Evolutionary conservation across 345 rosid genomes (phyloP).

Genomic region (Acer yangbiense): DNA sequence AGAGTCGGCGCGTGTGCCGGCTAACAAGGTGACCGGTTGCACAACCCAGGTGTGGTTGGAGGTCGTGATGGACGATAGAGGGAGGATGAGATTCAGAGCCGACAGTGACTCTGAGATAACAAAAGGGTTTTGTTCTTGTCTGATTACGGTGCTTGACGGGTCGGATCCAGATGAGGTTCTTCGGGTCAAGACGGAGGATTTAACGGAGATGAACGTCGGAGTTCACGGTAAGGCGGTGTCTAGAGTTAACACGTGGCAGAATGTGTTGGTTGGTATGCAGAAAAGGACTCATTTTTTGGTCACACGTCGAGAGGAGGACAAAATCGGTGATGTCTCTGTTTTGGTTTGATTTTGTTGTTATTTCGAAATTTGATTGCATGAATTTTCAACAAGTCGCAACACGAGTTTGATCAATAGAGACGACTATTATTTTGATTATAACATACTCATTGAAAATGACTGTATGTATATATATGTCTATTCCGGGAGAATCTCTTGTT

Average conservation of each 20-base stretch:
- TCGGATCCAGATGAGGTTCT: slow-evolving; percentile 76
- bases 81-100: slow-evolving; percentile 68
- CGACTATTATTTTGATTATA: no score
- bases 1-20: slow-evolving; percentile 61
- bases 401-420: no score
- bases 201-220: slow-evolving; percentile 77
- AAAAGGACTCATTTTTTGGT: slow-evolving; percentile 45
- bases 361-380: background rate
- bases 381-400: background rate
- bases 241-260: slow-evolving; percentile 86
- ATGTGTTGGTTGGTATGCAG: slow-evolving; percentile 63
- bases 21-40: slow-evolving; percentile 74
- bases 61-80: slow-evolving; percentile 48
- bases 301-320: slow-evolving; percentile 15
- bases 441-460: no score
- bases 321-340: background rate
- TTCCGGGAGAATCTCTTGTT: no score
- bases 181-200: slow-evolving; percentile 63
- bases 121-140: slow-evolving; percentile 73
- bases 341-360: background rate
- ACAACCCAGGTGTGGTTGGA: slow-evolving; percentile 90
- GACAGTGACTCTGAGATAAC: slow-evolving; percentile 94
- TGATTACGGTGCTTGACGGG: slow-evolving; percentile 79
- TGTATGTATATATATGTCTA: no score
- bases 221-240: slow-evolving; percentile 61